A percentile compares a stretch with the other conserved stretches of the same genome.
Conservation (phyloP, 2,329 filamentous ascomycete species). For the Graphilbum ipis-grandicollis region DNA sequence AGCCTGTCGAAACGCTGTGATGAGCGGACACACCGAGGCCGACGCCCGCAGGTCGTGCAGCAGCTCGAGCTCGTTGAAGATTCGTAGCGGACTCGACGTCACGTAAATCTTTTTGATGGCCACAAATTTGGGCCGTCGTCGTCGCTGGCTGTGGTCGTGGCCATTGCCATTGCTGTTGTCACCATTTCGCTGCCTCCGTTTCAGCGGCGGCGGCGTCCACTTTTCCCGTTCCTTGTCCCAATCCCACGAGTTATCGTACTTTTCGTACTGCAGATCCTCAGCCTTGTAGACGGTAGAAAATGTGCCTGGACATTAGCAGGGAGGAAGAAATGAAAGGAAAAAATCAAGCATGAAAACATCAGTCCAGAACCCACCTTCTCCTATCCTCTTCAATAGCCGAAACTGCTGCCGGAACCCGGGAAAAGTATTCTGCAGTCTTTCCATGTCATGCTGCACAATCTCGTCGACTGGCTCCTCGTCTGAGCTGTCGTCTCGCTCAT, state of each 20-base stretch:
- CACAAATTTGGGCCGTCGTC: slow-evolving; percentile 54
- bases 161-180: background rate
- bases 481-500: slow-evolving; percentile 30
- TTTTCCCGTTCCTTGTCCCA: slow-evolving; percentile 46
- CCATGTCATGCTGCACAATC: slow-evolving; percentile 69
- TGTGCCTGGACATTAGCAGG: slow-evolving; percentile 42
- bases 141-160: slow-evolving; percentile 12
- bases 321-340: background rate
- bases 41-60: slow-evolving; percentile 74
- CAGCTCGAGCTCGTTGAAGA: slow-evolving; percentile 90
- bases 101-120: slow-evolving; percentile 99
- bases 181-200: slow-evolving; percentile 16
- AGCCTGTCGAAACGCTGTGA: slow-evolving; percentile 87
- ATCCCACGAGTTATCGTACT: slow-evolving; percentile 79
- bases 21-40: slow-evolving; percentile 77
- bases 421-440: slow-evolving; percentile 65
- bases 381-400: slow-evolving; percentile 87
- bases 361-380: slow-evolving; percentile 50
- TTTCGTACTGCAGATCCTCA: slow-evolving; percentile 74
- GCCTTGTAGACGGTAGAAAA: slow-evolving; percentile 99
- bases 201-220: slow-evolving; percentile 53
- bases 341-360: background rate
- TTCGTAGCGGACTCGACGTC: slow-evolving; percentile 82
- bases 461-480: slow-evolving; percentile 49
- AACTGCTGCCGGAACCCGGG: slow-evolving; percentile 70